Evolutionary conservation across 73 alveolate genomes (phyloP).

Genomic region (Tetrahymena malaccensis): DNA sequence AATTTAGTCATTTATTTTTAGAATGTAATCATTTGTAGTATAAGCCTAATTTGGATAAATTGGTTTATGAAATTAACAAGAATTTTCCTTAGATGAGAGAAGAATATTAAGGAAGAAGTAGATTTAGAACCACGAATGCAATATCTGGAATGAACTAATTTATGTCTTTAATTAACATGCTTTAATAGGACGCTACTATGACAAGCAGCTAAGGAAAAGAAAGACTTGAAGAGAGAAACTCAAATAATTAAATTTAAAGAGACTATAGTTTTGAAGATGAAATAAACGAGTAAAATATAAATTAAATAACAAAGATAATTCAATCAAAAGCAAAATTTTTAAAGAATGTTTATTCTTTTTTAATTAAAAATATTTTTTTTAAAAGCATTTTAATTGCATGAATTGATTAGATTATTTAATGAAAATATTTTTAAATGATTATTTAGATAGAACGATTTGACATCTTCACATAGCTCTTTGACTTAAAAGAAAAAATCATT

Average conservation of each 20-base stretch:
- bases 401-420: no score
- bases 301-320: neutral
- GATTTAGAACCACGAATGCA: neutral
- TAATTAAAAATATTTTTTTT: no score
- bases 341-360: no score
- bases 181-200: neutral
- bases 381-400: no score
- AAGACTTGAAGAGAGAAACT: neutral
- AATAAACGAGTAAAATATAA: neutral
- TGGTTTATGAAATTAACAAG: neutral
- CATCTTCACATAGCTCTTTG: neutral
- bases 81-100: neutral
- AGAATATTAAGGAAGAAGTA: neutral
- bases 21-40: neutral
- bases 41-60: neutral
- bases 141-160: neutral
- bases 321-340: no score
- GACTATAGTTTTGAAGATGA: neutral
- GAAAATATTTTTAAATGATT: neutral
- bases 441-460: neutral
- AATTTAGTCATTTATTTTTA: neutral
- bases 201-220: neutral
- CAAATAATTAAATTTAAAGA: neutral
- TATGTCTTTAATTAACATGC: neutral
- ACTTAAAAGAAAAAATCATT: neutral